Conservation (phyloP, 129 eudicot genomes). For the Deinandra increscens region DNA sequence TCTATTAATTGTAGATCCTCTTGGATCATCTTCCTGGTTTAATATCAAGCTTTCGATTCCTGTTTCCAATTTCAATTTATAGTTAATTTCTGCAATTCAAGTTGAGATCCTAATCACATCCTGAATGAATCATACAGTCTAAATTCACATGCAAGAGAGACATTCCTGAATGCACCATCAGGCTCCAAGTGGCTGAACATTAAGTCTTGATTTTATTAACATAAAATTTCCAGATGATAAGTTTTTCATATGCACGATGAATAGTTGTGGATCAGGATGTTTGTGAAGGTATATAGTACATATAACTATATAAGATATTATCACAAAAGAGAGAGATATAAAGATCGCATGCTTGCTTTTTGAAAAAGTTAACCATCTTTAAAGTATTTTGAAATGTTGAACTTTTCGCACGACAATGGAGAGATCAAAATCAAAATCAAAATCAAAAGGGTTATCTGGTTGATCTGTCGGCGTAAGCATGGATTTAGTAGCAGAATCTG, state of each 20-base stretch:
- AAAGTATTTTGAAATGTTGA: neutral
- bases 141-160: neutral
- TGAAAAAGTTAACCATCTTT: neutral
- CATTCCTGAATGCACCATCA: neutral
- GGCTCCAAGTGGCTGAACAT: neutral
- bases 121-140: neutral
- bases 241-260: neutral
- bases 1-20: too few species aligned
- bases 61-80: too few species aligned
- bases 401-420: too few species aligned
- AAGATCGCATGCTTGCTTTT: neutral
- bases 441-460: too few species aligned
- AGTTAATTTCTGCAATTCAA: too few species aligned
- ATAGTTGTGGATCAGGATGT: neutral
- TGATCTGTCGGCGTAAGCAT: too few species aligned
- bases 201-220: neutral
- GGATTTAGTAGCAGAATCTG: too few species aligned
- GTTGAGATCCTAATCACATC: too few species aligned
- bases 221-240: neutral
- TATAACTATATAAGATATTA: neutral
- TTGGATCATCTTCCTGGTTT: too few species aligned
- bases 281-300: neutral
- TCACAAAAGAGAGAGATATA: neutral
- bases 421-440: too few species aligned
- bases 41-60: too few species aligned